Evolutionary conservation across 2,329 filamentous ascomycete species (phyloP).

Genomic region (Cadophora sp.): DNA sequence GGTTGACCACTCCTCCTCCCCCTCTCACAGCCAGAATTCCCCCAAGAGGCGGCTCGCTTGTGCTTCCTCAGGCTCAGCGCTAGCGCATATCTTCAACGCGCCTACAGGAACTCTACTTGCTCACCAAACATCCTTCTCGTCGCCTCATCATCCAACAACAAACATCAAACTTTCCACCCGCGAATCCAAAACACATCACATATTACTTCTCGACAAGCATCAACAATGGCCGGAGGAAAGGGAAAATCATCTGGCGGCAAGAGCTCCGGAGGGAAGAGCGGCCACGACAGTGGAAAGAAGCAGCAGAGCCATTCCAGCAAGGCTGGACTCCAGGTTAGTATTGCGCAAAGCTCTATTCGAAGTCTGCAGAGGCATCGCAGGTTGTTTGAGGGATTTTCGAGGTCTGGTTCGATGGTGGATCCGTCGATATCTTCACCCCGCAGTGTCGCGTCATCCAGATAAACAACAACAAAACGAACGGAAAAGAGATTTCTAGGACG

Average conservation of each 20-base stretch:
- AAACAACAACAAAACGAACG: constrained; percentile 21
- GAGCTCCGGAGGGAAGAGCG: constrained; percentile 47
- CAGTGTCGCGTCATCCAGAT: constrained; percentile 39
- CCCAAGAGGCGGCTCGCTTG: constrained; percentile 30
- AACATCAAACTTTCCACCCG: constrained; percentile 31
- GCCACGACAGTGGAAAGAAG: constrained; percentile 45
- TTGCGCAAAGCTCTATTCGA: constrained; percentile 32
- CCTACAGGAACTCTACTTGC: constrained; percentile 24
- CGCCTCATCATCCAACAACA: constrained; percentile 25
- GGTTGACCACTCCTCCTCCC: constrained; percentile 22
- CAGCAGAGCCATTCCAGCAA: constrained; percentile 47
- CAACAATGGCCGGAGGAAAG: constrained; percentile 46
- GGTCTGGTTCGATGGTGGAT: constrained; percentile 26
- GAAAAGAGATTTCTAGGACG: constrained; percentile 1
- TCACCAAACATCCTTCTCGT: constrained; percentile 35
- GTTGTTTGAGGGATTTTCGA: constrained; percentile 22
- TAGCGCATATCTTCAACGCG: constrained; percentile 36
- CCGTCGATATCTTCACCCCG: constrained; percentile 35
- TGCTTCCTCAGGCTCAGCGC: constrained; percentile 26
- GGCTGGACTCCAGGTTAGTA: constrained; percentile 47
- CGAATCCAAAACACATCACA: constrained; percentile 20
- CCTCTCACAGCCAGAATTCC: constrained; percentile 17
- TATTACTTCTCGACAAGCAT: constrained; percentile 20
- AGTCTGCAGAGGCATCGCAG: constrained; percentile 2
- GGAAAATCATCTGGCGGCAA: constrained; percentile 47